phyloP scores from a whole-genome alignment of 108 stramenopile species.

The Pseudonitzschia multiseries region DNA sequence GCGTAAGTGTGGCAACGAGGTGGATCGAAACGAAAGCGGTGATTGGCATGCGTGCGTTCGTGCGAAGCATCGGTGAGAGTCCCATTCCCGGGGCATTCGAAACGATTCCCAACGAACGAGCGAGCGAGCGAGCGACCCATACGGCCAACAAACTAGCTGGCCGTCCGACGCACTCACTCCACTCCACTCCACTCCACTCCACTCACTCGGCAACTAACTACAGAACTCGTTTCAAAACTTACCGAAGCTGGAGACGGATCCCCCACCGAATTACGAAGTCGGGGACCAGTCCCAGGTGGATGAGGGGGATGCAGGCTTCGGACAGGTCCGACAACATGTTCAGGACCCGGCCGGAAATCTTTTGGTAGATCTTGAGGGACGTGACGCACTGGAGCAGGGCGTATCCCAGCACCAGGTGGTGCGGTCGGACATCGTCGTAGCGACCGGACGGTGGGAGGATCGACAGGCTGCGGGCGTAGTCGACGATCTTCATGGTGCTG shows the following conservation, averaged over 20 bases:
- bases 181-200: too few species aligned
- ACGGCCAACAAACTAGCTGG: too few species aligned
- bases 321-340: conserved; percentile 39
- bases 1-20: too few species aligned
- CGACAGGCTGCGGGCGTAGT: conserved; percentile 19
- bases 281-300: conserved; percentile 55
- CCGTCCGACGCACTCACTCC: too few species aligned
- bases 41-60: too few species aligned
- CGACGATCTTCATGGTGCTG: conserved; percentile 28
- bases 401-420: conserved; percentile 56
- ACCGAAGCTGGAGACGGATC: conserved; percentile 59
- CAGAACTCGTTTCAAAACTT: not conserved
- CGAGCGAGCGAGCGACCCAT: too few species aligned
- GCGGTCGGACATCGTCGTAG: conserved; percentile 56
- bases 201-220: not conserved
- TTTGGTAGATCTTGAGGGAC: conserved; percentile 40
- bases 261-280: conserved; percentile 69
- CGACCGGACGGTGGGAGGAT: conserved; percentile 11
- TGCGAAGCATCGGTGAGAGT: too few species aligned
- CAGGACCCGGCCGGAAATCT: conserved; percentile 44
- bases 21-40: too few species aligned
- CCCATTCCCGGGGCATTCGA: too few species aligned
- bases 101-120: too few species aligned
- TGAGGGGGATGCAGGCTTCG: conserved; percentile 37
- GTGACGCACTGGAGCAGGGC: conserved; percentile 31